Evolutionary conservation across 2,329 filamentous ascomycete species (phyloP), one percentile per base, ranked within the genome.

Genomic region (Epichloe sp.): DNA sequence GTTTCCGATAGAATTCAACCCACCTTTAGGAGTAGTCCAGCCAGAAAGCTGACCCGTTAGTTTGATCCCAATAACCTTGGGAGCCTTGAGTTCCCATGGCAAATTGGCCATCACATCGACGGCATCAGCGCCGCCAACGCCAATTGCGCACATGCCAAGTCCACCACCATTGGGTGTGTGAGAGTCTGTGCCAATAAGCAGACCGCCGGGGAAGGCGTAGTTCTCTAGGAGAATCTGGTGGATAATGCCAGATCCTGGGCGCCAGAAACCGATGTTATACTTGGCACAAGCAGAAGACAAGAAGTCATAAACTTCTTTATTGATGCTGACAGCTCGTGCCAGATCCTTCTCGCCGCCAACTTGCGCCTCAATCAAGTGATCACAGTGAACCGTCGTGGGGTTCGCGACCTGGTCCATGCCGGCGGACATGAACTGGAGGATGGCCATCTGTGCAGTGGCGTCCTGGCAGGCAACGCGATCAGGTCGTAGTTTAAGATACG

Each of bases 211-310:
- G 85, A 97, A 97, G 69, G 90, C 90, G 71, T 97, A 97, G 80
- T 97, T 97, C 77, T 98, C 93, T 53, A 97, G 82, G 57, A 97
- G 74, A 66, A 97, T 97, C 78, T 97, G 93, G 77, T 98, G 93
- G 63, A 98, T 98, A 70, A 97, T 98, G 79, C 93, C 93, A 68
- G 91, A 96, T 62, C 93, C 93, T 58, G 93, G 93, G 71, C 82
- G 88, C 93, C 93, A 98, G 85, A 97, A 97, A 77, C 93, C 93
- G 70, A 97, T 97, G 80, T 97, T 91, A 80, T 97, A 98, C 79
- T 97, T 98, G 66, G 90, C 90, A 70, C 91, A 97, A 59, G 91
- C 86, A 57, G 84, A 83, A 55, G 89, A 81, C 67, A 98, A 76
- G 80, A 98, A 98, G 74, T 97, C 86, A 75, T 97, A 98, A 62